phyloP scores from a whole-genome alignment of 805 yeast species.

The Yamadazyma ubonensis region DNA sequence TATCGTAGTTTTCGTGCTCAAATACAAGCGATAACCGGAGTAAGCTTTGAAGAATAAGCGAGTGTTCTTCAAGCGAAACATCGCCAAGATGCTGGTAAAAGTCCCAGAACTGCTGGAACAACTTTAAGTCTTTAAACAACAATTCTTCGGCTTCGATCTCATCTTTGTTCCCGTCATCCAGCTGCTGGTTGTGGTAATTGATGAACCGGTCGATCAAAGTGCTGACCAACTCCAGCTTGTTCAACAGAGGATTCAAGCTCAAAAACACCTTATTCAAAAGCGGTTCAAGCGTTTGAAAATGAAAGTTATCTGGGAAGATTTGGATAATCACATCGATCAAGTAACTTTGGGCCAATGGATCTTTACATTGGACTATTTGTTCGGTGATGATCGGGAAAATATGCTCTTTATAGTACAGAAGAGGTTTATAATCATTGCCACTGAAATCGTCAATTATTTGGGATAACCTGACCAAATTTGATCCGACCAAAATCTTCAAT shows the following conservation, averaged over 20 bases:
- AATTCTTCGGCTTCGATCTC: slow-evolving; percentile 11
- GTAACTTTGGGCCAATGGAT: slow-evolving; percentile 89
- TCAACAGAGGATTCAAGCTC: slow-evolving; percentile 68
- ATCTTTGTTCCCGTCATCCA: slow-evolving; percentile 13
- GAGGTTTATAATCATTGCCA: slow-evolving; percentile 25
- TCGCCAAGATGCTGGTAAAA: slow-evolving; percentile 58
- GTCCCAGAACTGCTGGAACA: slow-evolving; percentile 66
- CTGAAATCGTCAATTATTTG: slow-evolving; percentile 77
- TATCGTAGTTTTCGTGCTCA: slow-evolving; percentile 59
- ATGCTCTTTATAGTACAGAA: slow-evolving; percentile 39
- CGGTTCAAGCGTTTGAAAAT: slow-evolving; percentile 66
- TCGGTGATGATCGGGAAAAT: slow-evolving; percentile 81
- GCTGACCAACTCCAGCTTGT: slow-evolving; percentile 61
- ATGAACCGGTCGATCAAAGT: slow-evolving; percentile 73
- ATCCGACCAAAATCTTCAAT: slow-evolving; percentile 87
- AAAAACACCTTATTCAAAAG: slow-evolving; percentile 62
- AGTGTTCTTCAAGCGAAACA: slow-evolving; percentile 63
- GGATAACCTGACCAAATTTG: slow-evolving; percentile 83
- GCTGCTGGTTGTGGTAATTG: slow-evolving; percentile 35
- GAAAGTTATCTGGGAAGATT: slow-evolving; percentile 93
- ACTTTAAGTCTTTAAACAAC: slow-evolving; percentile 13
- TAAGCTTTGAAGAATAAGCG: slow-evolving; percentile 63
- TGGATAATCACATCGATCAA: slow-evolving; percentile 88
- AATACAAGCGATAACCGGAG: slow-evolving; percentile 62
- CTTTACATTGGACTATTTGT: slow-evolving; percentile 90